A percentile compares a stretch with the other conserved stretches of the same genome.
Conservation (phyloP, 169 alveolate genomes). For the Babesia bigemina region DNA sequence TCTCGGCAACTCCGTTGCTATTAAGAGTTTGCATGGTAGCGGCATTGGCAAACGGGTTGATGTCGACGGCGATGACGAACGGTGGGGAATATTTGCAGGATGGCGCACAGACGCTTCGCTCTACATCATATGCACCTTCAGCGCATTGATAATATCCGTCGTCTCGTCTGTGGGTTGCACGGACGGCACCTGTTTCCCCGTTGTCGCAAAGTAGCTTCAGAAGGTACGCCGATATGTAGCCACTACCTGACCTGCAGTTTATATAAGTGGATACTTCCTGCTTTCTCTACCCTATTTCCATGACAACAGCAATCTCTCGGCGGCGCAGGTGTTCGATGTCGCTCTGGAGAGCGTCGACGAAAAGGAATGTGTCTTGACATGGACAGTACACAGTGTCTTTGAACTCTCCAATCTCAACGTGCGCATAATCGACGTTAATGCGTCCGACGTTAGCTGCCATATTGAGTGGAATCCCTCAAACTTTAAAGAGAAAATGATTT, state of each 20-base stretch:
- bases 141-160: not conserved
- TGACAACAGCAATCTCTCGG: not conserved
- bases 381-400: conserved; percentile 68
- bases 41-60: conserved; percentile 37
- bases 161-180: not conserved
- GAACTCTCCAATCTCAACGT: conserved; percentile 44
- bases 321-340: conserved; percentile 49
- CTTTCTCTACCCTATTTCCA: conserved; percentile 13
- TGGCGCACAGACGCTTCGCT: not conserved
- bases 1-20: conserved; percentile 4
- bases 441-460: not conserved
- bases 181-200: not conserved
- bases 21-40: conserved; percentile 22
- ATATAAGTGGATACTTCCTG: not conserved
- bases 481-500: too few relatives aligned
- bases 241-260: conserved; percentile 63
- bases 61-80: conserved; percentile 41
- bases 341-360: conserved; percentile 63
- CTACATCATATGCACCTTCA: too few relatives aligned
- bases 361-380: conserved; percentile 76
- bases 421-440: conserved; percentile 40
- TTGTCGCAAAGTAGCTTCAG: conserved; percentile 21
- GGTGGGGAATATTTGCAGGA: not conserved
- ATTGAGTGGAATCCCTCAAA: too few relatives aligned
- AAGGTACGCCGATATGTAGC: conserved; percentile 59